phyloP scores from a whole-genome alignment of 208 protist genomes.

The Vickermania ingenoplastis region DNA sequence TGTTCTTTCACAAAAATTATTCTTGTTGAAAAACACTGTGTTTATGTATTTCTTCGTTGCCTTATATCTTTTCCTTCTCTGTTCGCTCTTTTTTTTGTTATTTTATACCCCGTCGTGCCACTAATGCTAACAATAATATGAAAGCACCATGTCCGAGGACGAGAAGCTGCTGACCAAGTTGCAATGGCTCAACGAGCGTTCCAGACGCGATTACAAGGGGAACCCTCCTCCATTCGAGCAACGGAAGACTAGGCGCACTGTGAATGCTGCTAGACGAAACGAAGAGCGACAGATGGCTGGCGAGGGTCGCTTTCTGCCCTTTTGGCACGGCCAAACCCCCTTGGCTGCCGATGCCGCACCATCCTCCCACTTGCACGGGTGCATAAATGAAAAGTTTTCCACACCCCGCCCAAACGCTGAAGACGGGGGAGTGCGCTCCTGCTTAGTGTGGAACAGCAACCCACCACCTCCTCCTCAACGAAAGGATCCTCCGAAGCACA shows the following conservation, averaged over 20 bases:
- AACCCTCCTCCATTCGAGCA: constrained; percentile 67
- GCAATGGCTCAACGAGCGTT: constrained; percentile 66
- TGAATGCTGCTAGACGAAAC: constrained; percentile 28
- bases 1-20: no score
- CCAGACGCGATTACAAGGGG: constrained; percentile 62
- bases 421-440: background rate
- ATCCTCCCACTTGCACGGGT: constrained; percentile 30
- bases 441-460: background rate
- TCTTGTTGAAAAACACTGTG: no score
- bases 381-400: constrained; percentile 20
- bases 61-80: background rate
- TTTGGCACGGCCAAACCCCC: constrained; percentile 26
- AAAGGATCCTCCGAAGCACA: background rate
- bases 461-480: no score
- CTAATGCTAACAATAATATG: background rate
- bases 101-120: background rate
- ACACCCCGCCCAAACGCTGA: background rate
- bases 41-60: background rate
- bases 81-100: background rate
- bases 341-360: constrained; percentile 48
- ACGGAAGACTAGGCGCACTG: constrained; percentile 47
- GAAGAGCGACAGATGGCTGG: constrained; percentile 20
- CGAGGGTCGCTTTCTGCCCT: constrained; percentile 54
- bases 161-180: constrained; percentile 58
- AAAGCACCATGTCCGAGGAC: constrained; percentile 9